These are phyloP conservation scores for Botrytis hyacinthi DNA, from an alignment of 2,329 filamentous ascomycete species.

Conservation along the genomic window DNA sequence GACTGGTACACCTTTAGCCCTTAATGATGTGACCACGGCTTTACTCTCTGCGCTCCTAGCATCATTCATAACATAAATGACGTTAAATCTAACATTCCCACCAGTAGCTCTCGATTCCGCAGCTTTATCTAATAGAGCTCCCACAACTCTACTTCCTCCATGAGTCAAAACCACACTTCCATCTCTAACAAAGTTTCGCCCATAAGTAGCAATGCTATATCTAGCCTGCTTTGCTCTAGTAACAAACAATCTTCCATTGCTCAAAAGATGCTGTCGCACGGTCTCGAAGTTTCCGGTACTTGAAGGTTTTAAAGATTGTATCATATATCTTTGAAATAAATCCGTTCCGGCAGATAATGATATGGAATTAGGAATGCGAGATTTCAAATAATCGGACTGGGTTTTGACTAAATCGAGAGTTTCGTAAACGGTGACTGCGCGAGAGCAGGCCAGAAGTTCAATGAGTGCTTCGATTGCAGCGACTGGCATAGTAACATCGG, in stretches of 20 bases:
- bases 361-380: constrained; percentile 80
- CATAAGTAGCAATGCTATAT: constrained; percentile 77
- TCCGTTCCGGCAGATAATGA: constrained; percentile 92
- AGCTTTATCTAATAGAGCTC: constrained; percentile 71
- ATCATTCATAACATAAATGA: constrained; percentile 73
- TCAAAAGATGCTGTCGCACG: constrained; percentile 77
- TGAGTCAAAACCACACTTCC: constrained; percentile 84
- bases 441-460: constrained; percentile 74
- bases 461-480: constrained; percentile 92
- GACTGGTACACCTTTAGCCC: constrained; percentile 74
- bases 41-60: constrained; percentile 60
- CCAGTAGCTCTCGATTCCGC: constrained; percentile 58
- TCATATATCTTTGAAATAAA: constrained; percentile 91
- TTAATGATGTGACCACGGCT: constrained; percentile 67
- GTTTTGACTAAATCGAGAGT: constrained; percentile 81
- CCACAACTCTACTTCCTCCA: constrained; percentile 82
- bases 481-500: constrained; percentile 90
- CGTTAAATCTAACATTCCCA: constrained; percentile 67
- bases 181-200: constrained; percentile 74
- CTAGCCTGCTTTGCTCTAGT: constrained; percentile 81
- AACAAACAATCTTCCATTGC: constrained; percentile 84
- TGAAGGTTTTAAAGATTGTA: constrained; percentile 59
- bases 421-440: constrained; percentile 86
- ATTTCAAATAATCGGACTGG: constrained; percentile 75
- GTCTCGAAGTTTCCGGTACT: constrained; percentile 70